phyloP scores from a whole-genome alignment of 177 flowering plant species.

The Tripterygium wilfordii region DNA sequence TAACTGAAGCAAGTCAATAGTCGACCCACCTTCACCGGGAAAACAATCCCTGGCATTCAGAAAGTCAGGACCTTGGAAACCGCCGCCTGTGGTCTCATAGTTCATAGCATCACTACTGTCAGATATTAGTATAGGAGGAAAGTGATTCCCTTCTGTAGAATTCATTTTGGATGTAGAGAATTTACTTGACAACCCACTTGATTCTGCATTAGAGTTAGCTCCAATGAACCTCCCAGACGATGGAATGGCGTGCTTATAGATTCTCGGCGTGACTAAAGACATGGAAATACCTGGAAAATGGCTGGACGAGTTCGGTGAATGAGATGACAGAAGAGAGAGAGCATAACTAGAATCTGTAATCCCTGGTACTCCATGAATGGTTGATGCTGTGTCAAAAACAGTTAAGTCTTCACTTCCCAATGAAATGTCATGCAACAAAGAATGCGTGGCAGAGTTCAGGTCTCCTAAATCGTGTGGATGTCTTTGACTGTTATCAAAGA shows the following conservation, averaged over 20 bases:
- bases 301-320: constrained; percentile 41
- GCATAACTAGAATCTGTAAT: constrained; percentile 54
- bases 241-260: constrained; percentile 25
- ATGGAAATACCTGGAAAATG: constrained; percentile 37
- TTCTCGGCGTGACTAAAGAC: too few relatives aligned
- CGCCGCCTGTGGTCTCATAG: constrained; percentile 27
- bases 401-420: constrained; percentile 34
- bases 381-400: constrained; percentile 31
- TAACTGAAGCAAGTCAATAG: constrained; percentile 53
- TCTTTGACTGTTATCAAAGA: constrained; percentile 16
- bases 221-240: constrained; percentile 29
- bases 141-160: constrained; percentile 27
- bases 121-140: constrained; percentile 27
- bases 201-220: constrained; percentile 27
- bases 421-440: constrained; percentile 23
- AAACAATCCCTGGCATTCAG: constrained; percentile 21
- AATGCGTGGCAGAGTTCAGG: constrained; percentile 19
- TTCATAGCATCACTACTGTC: constrained; percentile 23
- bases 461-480: constrained; percentile 25
- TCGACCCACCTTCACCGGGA: constrained; percentile 31
- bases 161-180: constrained; percentile 29
- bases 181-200: constrained; percentile 27
- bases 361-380: constrained; percentile 35
- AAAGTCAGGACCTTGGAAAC: constrained; percentile 30
- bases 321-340: constrained; percentile 98